Base-by-base conservation (phyloP, 441 rosid species). In the Pelargonium myrrhifolium region DNA sequence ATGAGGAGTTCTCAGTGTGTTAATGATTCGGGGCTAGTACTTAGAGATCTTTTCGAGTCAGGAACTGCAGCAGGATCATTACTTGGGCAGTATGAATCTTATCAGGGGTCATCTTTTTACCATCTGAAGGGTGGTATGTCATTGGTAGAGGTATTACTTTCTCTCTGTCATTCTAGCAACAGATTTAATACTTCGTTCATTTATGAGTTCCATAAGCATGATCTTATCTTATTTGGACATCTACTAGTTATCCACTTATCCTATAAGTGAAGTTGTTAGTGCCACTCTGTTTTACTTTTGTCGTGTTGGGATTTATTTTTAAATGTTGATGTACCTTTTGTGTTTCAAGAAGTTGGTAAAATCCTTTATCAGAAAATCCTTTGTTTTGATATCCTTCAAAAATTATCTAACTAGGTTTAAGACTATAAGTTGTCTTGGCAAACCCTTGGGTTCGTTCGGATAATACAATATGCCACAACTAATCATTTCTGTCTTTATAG, bases 1-100 rank as follows among this genome's bases (percentile, higher is more conserved):
- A 60, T 78, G 82, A 85, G 84, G 73, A 83, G 81, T 79, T 18
- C 84, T 80, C 83, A 79, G 17, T 71, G 81, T 81, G 77, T 76
- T 73, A 78, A 77, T 73, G 96, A 94, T 75, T 81, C 96, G 3
- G 83, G 85, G 63, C 78, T 89, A 83, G 97, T 92, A 72, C 94
- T 94, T 26, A 84, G 87, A 77, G 97, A 94, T 69, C 75, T 92
- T 35, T 80, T 92, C 37, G 90, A 88, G 66, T 83, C 93, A 24
- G 92, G 86, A 81, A 84, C 76, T 79, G 28, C 86, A 69, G 65
- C 87, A 61, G 92, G 86, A 60, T 80, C 99, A 72, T 84, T 87
- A 75, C 86, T 87, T 66, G 82, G 81, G 53, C 89, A 80, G 24
- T 85, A 85, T 79, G 82, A 82, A 65, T 80, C 92, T 74, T 75